A percentile compares a stretch with the other conserved stretches of the same genome.
phyloP scores from a whole-genome alignment of 129 eudicot species.

The Heracleum sosnowskyi region DNA sequence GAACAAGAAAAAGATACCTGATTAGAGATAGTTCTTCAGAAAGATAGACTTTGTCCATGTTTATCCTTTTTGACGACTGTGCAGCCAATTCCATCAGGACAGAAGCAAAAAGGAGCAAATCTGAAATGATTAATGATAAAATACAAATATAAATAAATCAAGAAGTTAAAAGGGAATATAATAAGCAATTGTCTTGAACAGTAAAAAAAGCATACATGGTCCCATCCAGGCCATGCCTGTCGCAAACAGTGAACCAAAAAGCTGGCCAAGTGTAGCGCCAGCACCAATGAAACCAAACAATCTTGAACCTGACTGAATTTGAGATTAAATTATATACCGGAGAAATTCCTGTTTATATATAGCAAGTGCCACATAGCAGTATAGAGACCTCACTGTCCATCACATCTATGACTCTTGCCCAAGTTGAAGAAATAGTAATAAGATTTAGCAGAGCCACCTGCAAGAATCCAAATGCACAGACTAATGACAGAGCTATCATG shows the following conservation, averaged over 20 bases:
- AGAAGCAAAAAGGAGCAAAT: constrained; percentile 77
- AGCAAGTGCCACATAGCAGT: constrained; percentile 12
- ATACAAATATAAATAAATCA: neutral
- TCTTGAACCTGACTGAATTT: constrained; percentile 97
- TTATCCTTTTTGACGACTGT: constrained; percentile 70
- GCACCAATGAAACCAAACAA: constrained; percentile 95
- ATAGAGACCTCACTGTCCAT: constrained; percentile 86
- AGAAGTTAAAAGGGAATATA: neutral
- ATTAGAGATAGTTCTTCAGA: constrained; percentile 49
- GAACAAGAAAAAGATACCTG: constrained; percentile 23
- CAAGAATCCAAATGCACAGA: constrained; percentile 11
- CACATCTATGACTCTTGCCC: constrained; percentile 95
- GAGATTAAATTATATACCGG: constrained; percentile 25
- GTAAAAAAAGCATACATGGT: constrained; percentile 51
- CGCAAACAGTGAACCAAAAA: constrained; percentile 84
- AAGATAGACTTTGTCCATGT: constrained; percentile 34
- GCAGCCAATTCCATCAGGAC: constrained; percentile 89
- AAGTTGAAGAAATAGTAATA: constrained; percentile 88
- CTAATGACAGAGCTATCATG: neutral
- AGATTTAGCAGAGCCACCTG: constrained; percentile 85
- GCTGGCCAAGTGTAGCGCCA: constrained; percentile 94
- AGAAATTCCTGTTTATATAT: neutral
- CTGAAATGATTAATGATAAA: constrained; percentile 26
- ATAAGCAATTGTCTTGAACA: neutral
- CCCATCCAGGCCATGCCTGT: constrained; percentile 92